These are phyloP conservation scores for Trebouxiophyceae sp. DNA, from an alignment of 163 green algal genomes.

Conservation along the genomic window DNA sequence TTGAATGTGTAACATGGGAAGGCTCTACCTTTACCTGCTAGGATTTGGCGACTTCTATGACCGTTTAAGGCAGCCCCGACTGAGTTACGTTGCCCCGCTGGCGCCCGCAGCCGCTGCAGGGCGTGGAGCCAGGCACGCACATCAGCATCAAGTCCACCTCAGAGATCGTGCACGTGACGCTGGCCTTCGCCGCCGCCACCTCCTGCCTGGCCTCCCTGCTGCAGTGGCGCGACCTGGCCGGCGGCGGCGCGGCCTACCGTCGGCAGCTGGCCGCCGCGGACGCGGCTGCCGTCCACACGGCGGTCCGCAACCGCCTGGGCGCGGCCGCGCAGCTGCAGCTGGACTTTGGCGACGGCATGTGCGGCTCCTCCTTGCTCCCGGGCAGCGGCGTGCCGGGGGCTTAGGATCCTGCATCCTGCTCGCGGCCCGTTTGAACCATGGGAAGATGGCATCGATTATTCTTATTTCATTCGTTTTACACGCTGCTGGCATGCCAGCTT, in stretches of 20 bases:
- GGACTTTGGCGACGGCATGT: slow-evolving; percentile 56
- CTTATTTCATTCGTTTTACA: no score
- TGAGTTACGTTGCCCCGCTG: no score
- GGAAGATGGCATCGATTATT: no score
- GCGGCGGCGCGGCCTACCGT: slow-evolving; percentile 19
- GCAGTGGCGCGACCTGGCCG: slow-evolving; percentile 30
- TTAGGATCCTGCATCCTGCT: no score
- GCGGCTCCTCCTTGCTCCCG: no score
- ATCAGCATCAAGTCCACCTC: slow-evolving; percentile 44
- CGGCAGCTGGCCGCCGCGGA: slow-evolving; percentile 31
- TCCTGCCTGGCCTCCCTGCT: slow-evolving; percentile 33
- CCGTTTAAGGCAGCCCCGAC: no score
- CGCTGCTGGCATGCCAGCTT: no score
- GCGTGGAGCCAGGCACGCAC: slow-evolving; percentile 38
- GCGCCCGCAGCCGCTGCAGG: slow-evolving; percentile 22
- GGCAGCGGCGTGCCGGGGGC: no score
- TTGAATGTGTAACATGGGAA: no score
- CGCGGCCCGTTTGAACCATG: no score
- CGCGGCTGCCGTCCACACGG: slow-evolving; percentile 13
- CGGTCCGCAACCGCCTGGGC: slow-evolving; percentile 58
- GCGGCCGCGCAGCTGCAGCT: slow-evolving; percentile 53
- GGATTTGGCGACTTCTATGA: no score
- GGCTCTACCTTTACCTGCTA: no score
- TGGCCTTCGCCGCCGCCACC: slow-evolving; percentile 40
- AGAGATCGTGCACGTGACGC: slow-evolving; percentile 39